A percentile compares a stretch with the other conserved stretches of the same genome.
Conservation (phyloP, 441 rosid species). For the Macaranga tanarius region DNA sequence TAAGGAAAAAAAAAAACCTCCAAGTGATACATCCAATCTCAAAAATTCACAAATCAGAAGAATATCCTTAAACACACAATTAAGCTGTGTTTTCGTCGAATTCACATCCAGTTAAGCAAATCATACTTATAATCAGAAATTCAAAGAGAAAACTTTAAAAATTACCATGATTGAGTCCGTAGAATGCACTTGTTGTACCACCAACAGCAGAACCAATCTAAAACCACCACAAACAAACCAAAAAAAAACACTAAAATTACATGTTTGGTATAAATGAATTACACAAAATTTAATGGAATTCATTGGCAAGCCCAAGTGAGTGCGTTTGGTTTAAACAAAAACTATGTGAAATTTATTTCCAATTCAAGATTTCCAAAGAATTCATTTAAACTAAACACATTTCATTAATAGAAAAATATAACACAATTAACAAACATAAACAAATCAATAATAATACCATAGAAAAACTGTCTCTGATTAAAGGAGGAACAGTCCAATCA, state of each 20-base stretch:
- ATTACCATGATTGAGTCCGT: conserved; percentile 86
- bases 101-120: no score
- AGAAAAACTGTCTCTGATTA: conserved; percentile 87
- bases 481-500: conserved; percentile 76
- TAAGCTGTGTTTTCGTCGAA: no score
- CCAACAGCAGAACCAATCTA: conserved; percentile 95
- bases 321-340: no score
- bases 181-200: conserved; percentile 83
- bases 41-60: neutral
- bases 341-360: no score
- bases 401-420: no score
- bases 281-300: no score
- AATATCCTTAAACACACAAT: neutral
- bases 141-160: neutral
- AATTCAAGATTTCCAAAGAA: no score
- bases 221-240: conserved; percentile 22
- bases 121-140: neutral
- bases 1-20: neutral
- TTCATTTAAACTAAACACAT: no score
- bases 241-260: conserved; percentile 7
- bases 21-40: neutral
- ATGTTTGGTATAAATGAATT: no score
- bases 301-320: no score
- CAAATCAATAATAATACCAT: conserved; percentile 52
- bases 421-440: conserved; percentile 4